Evolutionary conservation across 1,284 basidiomycete species (phyloP).

Genomic region (Trichosporon coremiiforme): DNA sequence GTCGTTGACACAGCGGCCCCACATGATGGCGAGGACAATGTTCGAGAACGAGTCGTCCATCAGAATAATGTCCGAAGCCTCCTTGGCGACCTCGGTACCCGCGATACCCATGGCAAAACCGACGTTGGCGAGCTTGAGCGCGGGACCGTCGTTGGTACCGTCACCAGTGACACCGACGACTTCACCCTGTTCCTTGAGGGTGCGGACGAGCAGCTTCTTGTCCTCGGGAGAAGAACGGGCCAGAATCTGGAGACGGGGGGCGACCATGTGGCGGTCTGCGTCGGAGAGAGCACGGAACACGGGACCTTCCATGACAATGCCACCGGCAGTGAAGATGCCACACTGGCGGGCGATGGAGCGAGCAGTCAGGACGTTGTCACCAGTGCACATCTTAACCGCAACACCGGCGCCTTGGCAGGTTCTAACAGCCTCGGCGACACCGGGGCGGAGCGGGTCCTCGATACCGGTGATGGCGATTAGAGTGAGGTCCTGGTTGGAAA

Average conservation of each 20-base stretch:
- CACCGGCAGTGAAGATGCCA: slow-evolving; percentile 64
- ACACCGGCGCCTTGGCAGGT: slow-evolving; percentile 88
- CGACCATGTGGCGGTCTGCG: slow-evolving; percentile 60
- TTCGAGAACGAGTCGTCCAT: slow-evolving; percentile 98
- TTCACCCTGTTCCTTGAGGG: slow-evolving; percentile 82
- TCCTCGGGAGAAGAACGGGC: slow-evolving; percentile 98
- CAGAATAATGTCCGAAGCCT: slow-evolving; percentile 97
- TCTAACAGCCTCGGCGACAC: slow-evolving; percentile 83
- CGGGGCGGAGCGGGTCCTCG: slow-evolving; percentile 90
- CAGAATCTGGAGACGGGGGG: slow-evolving; percentile 63
- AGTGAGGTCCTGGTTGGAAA: slow-evolving; percentile 72
- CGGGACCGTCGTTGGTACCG: slow-evolving; percentile 96
- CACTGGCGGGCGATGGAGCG: slow-evolving; percentile 93
- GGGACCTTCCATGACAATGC: slow-evolving; percentile 67
- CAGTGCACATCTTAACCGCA: slow-evolving; percentile 98
- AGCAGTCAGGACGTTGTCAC: slow-evolving; percentile 88
- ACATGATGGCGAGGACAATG: slow-evolving; percentile 96
- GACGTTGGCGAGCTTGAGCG: slow-evolving; percentile 89
- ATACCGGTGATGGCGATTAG: slow-evolving; percentile 89
- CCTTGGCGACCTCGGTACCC: slow-evolving; percentile 98
- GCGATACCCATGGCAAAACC: slow-evolving; percentile 99
- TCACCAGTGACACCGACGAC: slow-evolving; percentile 97
- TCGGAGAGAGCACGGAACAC: slow-evolving; percentile 62
- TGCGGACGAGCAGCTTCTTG: slow-evolving; percentile 90
- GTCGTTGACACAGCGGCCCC: slow-evolving; percentile 98